Evolutionary conservation across 2,329 filamentous ascomycete species (phyloP).

Genomic region (Fusarium staphyleae): DNA sequence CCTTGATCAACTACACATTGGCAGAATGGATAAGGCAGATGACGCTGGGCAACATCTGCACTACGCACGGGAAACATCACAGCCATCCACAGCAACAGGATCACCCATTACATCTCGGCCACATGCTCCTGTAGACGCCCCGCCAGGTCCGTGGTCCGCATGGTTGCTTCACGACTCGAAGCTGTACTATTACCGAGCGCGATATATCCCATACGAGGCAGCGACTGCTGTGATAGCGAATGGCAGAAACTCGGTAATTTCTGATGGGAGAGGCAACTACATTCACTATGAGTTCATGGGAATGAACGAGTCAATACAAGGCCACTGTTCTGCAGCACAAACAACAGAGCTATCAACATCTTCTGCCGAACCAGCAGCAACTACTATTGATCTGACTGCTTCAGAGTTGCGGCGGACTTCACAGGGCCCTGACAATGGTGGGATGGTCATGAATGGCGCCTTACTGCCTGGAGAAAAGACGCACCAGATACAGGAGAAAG

Average conservation of each 20-base stretch:
- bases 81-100: constrained; percentile 4
- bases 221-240: constrained; percentile 19
- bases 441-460: constrained; percentile 26
- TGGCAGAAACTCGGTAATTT: constrained; percentile 33
- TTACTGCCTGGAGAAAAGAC: constrained; percentile 1
- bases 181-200: constrained; percentile 34
- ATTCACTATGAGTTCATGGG: constrained; percentile 37
- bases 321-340: not conserved
- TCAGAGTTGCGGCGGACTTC: not conserved
- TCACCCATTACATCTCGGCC: not conserved
- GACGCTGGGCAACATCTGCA: not conserved
- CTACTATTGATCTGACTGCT: not conserved
- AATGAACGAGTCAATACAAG: constrained; percentile 6
- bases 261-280: constrained; percentile 24
- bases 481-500: not conserved
- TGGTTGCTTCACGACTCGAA: constrained; percentile 27
- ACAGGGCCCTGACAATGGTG: not conserved
- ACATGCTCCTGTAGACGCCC: not conserved
- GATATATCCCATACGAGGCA: constrained; percentile 31
- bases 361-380: constrained; percentile 18
- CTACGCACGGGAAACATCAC: constrained; percentile 4
- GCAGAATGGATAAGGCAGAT: constrained; percentile 10
- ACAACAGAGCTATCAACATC: constrained; percentile 15
- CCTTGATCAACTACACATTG: not conserved
- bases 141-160: constrained; percentile 23